Percentiles rank a stretch among this genome's conserved stretches.
phyloP scores from a whole-genome alignment of 1,284 basidiomycete species.

The Ustilago curta region DNA sequence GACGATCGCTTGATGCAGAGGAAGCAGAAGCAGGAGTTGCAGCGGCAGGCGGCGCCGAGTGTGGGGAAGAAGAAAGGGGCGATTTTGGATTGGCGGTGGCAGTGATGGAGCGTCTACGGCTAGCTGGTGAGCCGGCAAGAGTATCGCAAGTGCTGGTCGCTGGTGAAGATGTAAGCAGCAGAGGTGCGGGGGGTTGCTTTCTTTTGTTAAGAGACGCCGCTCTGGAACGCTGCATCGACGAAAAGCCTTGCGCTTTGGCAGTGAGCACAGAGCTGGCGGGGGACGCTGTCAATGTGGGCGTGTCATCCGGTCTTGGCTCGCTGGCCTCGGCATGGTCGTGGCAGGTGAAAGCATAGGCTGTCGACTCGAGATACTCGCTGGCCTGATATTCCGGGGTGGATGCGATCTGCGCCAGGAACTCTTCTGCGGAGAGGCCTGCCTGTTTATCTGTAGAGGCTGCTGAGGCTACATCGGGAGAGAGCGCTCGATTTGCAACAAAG shows the following conservation, averaged over 20 bases:
- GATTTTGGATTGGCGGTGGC: conserved; percentile 25
- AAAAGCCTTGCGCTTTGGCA: conserved; percentile 26
- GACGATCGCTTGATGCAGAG: neutral
- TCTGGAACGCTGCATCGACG: conserved; percentile 24
- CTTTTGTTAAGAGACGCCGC: conserved; percentile 22
- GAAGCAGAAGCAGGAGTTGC: conserved; percentile 11
- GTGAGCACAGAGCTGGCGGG: conserved; percentile 7
- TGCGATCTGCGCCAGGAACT: conserved; percentile 43
- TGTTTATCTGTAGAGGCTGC: neutral
- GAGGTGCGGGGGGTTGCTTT: conserved; percentile 36
- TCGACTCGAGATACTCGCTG: conserved; percentile 31
- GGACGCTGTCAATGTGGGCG: conserved; percentile 11
- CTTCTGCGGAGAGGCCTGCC: conserved; percentile 25
- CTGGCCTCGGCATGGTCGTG: neutral
- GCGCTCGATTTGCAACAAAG: conserved; percentile 20
- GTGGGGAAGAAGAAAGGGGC: conserved; percentile 27
- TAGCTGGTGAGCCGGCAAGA: conserved; percentile 23
- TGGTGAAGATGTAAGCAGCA: conserved; percentile 40
- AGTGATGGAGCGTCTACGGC: conserved; percentile 24
- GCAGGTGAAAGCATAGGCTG: neutral
- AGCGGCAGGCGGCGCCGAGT: conserved; percentile 4
- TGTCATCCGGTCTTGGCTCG: neutral
- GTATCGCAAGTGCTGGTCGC: conserved; percentile 28
- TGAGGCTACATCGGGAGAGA: conserved; percentile 20
- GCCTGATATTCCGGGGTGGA: conserved; percentile 44